These are phyloP conservation scores for Vaccinium corymbosum DNA, from an alignment of 148 eudicot species.

Conservation along the genomic window DNA sequence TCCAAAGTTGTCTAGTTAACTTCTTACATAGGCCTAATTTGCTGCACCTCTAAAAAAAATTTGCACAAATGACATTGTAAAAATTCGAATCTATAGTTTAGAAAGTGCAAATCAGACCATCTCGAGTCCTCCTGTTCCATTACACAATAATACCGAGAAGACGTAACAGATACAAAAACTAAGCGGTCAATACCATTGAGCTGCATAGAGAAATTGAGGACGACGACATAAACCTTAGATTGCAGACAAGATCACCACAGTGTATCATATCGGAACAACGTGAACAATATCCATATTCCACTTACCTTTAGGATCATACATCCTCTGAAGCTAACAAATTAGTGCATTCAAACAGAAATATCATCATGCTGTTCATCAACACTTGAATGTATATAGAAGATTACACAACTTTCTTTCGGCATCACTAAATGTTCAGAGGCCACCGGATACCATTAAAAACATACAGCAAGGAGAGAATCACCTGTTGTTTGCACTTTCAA, in stretches of 20 bases:
- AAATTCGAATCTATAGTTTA: neutral
- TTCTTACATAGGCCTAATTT: neutral
- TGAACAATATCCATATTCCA: neutral
- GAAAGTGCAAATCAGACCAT: neutral
- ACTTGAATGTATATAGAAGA: neutral
- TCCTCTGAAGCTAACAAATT: neutral
- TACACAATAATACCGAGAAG: neutral
- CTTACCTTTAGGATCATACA: neutral
- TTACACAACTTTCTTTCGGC: neutral
- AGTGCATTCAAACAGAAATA: neutral
- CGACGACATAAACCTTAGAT: neutral
- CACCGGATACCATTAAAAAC: neutral
- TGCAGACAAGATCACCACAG: neutral
- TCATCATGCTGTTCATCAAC: neutral
- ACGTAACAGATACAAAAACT: neutral
- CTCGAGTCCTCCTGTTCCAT: neutral
- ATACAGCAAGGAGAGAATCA: slow-evolving; percentile 20
- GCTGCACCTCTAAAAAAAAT: neutral
- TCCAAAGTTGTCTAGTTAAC: neutral
- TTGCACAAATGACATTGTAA: neutral
- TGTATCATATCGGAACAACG: neutral
- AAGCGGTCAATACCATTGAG: neutral
- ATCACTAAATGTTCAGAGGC: neutral
- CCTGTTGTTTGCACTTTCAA: slow-evolving; percentile 53
- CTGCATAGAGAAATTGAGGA: neutral